Conservation (phyloP, 2,329 filamentous ascomycete genomes). For the Beauveria rudraprayagi region DNA sequence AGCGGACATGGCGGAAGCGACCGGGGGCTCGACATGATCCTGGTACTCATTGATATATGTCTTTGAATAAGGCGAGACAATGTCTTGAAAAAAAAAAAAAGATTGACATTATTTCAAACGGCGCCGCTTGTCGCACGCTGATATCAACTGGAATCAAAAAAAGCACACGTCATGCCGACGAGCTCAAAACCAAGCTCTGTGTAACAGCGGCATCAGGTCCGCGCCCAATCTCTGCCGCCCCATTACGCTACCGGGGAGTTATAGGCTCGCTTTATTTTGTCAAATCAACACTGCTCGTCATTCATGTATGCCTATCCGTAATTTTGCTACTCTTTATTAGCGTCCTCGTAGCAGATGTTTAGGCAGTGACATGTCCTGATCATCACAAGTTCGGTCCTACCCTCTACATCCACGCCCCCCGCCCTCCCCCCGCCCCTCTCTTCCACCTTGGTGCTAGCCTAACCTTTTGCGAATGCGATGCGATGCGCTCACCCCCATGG, state of each 20-base stretch:
- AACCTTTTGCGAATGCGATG: background rate
- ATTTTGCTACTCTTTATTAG: no score
- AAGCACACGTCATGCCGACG: no score
- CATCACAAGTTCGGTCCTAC: background rate
- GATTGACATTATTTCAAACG: no score
- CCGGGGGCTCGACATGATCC: no score
- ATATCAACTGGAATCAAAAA: no score
- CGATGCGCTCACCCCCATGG: background rate
- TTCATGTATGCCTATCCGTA: background rate
- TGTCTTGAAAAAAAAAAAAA: background rate
- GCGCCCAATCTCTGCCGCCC: background rate
- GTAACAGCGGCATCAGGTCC: background rate
- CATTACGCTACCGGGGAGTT: background rate
- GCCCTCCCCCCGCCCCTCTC: no score
- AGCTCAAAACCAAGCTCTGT: background rate
- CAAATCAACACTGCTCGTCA: no score
- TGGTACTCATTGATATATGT: background rate
- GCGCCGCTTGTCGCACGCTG: background rate
- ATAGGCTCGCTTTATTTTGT: no score
- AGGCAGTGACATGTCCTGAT: background rate
- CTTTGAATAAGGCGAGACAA: background rate
- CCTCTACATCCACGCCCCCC: background rate
- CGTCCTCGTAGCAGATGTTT: background rate
- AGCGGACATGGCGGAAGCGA: background rate
- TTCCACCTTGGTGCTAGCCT: no score